Base-by-base conservation (phyloP, 192 early-diverging fungal genomes). In the Chytriomyces hyalinus region DNA sequence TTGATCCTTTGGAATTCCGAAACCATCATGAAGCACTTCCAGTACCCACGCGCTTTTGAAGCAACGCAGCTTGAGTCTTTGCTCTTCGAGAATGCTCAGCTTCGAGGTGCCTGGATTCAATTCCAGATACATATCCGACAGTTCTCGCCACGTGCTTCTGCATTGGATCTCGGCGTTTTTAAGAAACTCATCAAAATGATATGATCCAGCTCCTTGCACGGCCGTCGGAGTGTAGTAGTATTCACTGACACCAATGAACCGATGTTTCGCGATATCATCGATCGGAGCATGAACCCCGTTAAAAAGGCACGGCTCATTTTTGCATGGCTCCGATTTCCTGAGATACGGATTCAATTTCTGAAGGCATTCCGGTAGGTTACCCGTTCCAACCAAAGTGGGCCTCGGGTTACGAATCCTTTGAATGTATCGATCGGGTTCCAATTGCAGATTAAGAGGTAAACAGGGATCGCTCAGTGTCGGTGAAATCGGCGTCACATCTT, bases 151-250 rank as follows among this genome's bases (percentile, higher is more conserved):
- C 11, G 71, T 13, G 36, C 71, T 45, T 62, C 17, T 6, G 45
- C 71, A 73, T 9, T 44, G 6, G 1, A 17, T 36, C 17, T 73
- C 71, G 13, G 71, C 71, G 62, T 73, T 73, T 44, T 62, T 49
- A 10, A 45, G 24, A 48, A 73, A 73, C 53, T 73, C 11, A n/a
- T 8, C 7, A 48, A 73, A 73, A 47, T 62, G 71, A 43, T 63
- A 73, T 17, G 71, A 26, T 15, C 61, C 61, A 43, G 46, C 71
- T 13, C n/a, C 60, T 13, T 36, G 61, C 59, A 95, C 88, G 49
- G 97, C 90, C 51, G 92, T 88, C 7, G 95, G 86, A 5, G 96
- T 93, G 85, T 99, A 99, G 94, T 95, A 99, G 84, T 96, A 98
- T 84, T 99, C 97, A 47, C 92, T 93, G 9, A 97, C 92, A n/a